Percentiles rank a stretch among this genome's conserved stretches.
These are phyloP conservation scores for Oidiodendron maius DNA, from an alignment of 495 filamentous ascomycete genomes.

Conservation along the genomic window DNA sequence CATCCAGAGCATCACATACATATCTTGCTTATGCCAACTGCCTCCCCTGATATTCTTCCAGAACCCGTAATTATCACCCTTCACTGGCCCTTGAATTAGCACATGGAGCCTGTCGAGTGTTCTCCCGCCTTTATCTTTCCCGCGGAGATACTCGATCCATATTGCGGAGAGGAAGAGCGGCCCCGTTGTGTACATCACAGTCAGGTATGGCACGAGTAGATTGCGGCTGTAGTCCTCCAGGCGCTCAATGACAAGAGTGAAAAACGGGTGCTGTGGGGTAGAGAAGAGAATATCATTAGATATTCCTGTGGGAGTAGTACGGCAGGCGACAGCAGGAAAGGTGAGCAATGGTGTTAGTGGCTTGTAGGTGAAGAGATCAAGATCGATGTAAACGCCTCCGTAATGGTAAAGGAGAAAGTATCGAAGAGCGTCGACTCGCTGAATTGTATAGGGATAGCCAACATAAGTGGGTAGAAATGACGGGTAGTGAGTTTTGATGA, in stretches of 20 bases:
- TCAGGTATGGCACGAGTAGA: constrained; percentile 76
- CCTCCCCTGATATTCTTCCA: constrained; percentile 67
- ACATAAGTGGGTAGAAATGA: constrained; percentile 81
- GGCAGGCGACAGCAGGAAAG: constrained; percentile 75
- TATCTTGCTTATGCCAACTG: constrained; percentile 70
- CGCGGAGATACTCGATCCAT: constrained; percentile 60
- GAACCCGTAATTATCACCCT: constrained; percentile 62
- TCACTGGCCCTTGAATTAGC: constrained; percentile 48
- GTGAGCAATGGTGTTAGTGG: constrained; percentile 69
- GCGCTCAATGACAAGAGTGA: constrained; percentile 60
- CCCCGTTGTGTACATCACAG: constrained; percentile 80
- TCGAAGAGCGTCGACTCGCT: constrained; percentile 77
- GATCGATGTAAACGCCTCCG: constrained; percentile 81
- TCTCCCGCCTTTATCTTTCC: constrained; percentile 4
- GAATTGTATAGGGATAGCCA: constrained; percentile 70
- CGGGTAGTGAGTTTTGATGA: constrained; percentile 64
- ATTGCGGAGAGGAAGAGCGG: constrained; percentile 76
- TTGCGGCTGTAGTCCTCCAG: constrained; percentile 65
- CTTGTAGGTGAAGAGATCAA: constrained; percentile 80
- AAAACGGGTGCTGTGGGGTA: constrained; percentile 74
- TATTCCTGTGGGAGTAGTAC: constrained; percentile 73
- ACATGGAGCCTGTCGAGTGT: constrained; percentile 21
- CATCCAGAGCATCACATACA: constrained; percentile 72
- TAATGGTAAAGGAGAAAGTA: constrained; percentile 78
- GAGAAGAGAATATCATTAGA: constrained; percentile 83